Percentiles rank a stretch among this genome's conserved stretches.
Conservation (phyloP, 768 basidiomycete species). For the Lactifluus pinguis region DNA sequence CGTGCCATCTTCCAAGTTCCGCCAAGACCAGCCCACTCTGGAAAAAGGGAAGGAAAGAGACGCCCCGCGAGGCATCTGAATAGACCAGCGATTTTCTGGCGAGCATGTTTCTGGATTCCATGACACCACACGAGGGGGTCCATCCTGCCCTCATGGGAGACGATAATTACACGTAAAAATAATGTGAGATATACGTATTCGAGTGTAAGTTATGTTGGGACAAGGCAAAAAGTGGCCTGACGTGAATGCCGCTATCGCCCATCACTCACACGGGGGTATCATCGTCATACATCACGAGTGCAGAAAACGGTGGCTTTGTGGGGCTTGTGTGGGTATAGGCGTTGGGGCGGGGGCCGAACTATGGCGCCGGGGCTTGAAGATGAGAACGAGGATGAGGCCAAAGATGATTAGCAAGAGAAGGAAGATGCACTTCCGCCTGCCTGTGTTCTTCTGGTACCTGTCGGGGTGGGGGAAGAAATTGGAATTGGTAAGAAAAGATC, state of each 20-base stretch:
- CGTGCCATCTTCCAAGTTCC: no score
- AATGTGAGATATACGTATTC: constrained; percentile 11
- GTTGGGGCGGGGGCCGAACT: constrained; percentile 25
- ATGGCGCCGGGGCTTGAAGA: constrained; percentile 81
- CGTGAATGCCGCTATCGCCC: background rate
- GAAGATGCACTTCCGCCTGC: constrained; percentile 88
- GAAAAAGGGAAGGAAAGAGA: background rate
- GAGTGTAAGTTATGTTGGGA: constrained; percentile 3
- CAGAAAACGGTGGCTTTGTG: background rate
- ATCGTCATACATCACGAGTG: background rate
- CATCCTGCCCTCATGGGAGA: constrained; percentile 1
- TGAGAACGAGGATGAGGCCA: constrained; percentile 76
- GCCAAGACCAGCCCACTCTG: no score
- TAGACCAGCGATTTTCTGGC: background rate
- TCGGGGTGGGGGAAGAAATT: background rate
- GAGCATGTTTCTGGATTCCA: constrained; percentile 11
- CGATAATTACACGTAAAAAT: constrained; percentile 12
- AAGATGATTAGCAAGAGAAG: constrained; percentile 84
- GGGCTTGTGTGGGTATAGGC: constrained; percentile 22
- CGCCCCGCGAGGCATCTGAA: background rate
- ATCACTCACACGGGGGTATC: background rate
- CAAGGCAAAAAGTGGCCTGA: background rate
- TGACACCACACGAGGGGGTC: constrained; percentile 1
- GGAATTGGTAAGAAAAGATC: background rate
- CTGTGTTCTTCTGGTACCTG: constrained; percentile 92